Conservation (phyloP, 305 asterid species). For the Andrographis paniculata region DNA sequence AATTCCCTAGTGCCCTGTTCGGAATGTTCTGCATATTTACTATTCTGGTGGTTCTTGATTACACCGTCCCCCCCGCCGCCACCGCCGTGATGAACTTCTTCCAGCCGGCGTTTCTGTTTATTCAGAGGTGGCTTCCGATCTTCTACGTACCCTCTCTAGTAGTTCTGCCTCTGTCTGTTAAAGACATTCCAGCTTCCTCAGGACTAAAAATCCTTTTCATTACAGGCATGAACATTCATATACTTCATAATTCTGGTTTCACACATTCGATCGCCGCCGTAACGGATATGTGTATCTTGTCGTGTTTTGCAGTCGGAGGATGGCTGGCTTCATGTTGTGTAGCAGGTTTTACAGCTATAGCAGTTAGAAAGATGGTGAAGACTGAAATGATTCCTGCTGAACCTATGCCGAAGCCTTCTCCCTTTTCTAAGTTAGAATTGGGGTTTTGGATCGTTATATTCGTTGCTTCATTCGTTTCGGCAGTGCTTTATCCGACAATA, state of each 20-base stretch:
- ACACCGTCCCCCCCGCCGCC: conserved; percentile 65
- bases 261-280: neutral
- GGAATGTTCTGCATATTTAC: conserved; percentile 96
- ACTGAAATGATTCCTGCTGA: conserved; percentile 89
- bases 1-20: conserved; percentile 91
- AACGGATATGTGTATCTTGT: neutral
- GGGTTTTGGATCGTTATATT: conserved; percentile 75
- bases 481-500: conserved; percentile 56
- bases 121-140: conserved; percentile 96
- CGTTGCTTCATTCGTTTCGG: conserved; percentile 53
- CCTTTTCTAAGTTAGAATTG: conserved; percentile 64
- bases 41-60: conserved; percentile 61
- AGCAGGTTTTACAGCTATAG: conserved; percentile 85
- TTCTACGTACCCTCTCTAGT: conserved; percentile 93
- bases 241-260: neutral
- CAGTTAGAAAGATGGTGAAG: conserved; percentile 80
- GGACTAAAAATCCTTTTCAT: conserved; percentile 70
- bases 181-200: conserved; percentile 87
- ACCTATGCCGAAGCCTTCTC: conserved; percentile 89
- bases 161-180: conserved; percentile 83
- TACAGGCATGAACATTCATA: conserved; percentile 33
- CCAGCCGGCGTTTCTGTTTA: conserved; percentile 89
- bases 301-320: conserved; percentile 53
- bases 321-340: conserved; percentile 88
- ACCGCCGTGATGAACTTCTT: conserved; percentile 72